Conservation (phyloP, 805 yeast genomes). For the Wickerhamiella sergipiensis region DNA sequence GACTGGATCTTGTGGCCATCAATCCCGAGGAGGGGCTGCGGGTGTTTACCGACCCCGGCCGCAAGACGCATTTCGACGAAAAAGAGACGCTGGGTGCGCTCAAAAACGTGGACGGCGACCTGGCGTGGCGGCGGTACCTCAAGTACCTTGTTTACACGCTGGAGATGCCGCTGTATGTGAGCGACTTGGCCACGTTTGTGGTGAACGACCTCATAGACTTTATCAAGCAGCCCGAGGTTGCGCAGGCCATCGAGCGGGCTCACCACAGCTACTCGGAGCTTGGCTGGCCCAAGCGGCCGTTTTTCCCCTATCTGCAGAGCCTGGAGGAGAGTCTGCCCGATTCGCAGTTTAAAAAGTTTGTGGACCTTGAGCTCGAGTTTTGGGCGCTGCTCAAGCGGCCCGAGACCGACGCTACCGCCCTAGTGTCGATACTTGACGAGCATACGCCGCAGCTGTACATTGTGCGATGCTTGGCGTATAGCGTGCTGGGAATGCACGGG, state of each 20-base stretch:
- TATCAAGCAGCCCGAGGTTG: slow-evolving; percentile 10
- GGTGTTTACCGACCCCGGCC: slow-evolving; percentile 20
- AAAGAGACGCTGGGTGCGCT: slow-evolving; percentile 21
- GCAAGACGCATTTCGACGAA: slow-evolving; percentile 18
- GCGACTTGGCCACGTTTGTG: slow-evolving; percentile 24
- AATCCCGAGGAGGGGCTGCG: slow-evolving; percentile 22
- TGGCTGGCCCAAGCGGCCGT: slow-evolving; percentile 25
- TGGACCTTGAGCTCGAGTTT: slow-evolving; percentile 16
- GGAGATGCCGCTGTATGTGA: slow-evolving; percentile 17
- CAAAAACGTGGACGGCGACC: slow-evolving; percentile 22
- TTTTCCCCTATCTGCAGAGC: slow-evolving; percentile 11
- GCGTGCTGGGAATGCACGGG: slow-evolving; percentile 23
- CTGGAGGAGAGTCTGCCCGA: slow-evolving; percentile 12
- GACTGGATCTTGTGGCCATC: slow-evolving; percentile 23
- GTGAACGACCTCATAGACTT: slow-evolving; percentile 23
- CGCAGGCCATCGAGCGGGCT: slow-evolving; percentile 12
- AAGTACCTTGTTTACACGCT: slow-evolving; percentile 22
- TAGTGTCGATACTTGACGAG: slow-evolving; percentile 16
- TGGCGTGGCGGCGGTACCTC: slow-evolving; percentile 25
- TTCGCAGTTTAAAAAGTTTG: slow-evolving; percentile 15
- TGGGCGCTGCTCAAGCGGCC: slow-evolving; percentile 5
- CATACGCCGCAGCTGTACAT: slow-evolving; percentile 17
- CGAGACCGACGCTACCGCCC: slow-evolving; percentile 4
- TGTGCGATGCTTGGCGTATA: slow-evolving; percentile 24
- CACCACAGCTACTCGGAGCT: slow-evolving; percentile 18